Percentiles rank a stretch among this genome's conserved stretches.
These are phyloP conservation scores for Xylaria sp. DNA, from an alignment of 2,329 filamentous ascomycete genomes.

Conservation along the genomic window DNA sequence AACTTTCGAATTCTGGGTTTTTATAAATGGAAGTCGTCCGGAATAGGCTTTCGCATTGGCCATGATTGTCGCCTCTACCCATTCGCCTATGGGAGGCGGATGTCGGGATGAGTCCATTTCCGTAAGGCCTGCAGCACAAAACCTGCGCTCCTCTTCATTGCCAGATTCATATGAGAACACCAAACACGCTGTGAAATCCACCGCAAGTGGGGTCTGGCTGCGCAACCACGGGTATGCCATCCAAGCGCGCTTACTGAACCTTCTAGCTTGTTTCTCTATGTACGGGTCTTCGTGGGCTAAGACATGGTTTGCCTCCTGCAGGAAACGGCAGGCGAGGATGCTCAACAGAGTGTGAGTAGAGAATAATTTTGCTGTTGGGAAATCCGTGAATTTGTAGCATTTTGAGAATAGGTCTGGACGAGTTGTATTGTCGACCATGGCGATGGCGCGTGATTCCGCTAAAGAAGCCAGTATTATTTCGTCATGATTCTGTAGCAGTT, in stretches of 20 bases:
- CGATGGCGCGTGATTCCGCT: slow-evolving; percentile 41
- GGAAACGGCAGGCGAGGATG: slow-evolving; percentile 41
- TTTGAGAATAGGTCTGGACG: slow-evolving; percentile 40
- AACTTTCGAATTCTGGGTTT: slow-evolving; percentile 43
- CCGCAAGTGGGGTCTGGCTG: slow-evolving; percentile 41
- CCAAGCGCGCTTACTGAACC: slow-evolving; percentile 45
- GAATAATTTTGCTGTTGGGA: slow-evolving; percentile 45
- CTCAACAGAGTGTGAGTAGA: slow-evolving; percentile 43
- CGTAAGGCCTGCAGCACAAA: slow-evolving; percentile 40
- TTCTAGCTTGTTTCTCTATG: slow-evolving; percentile 39
- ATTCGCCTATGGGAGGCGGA: slow-evolving; percentile 45
- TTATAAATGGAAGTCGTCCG: slow-evolving; percentile 46
- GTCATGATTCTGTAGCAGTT: slow-evolving; percentile 41
- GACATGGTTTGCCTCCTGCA: slow-evolving; percentile 44
- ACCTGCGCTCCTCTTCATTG: slow-evolving; percentile 42
- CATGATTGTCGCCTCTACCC: slow-evolving; percentile 46
- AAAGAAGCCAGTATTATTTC: slow-evolving; percentile 38
- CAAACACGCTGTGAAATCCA: slow-evolving; percentile 45
- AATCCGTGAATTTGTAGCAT: slow-evolving; percentile 44
- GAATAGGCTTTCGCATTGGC: slow-evolving; percentile 47
- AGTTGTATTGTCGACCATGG: slow-evolving; percentile 39
- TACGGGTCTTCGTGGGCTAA: slow-evolving; percentile 35
- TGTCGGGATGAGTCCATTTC: slow-evolving; percentile 46
- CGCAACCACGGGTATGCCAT: slow-evolving; percentile 45
- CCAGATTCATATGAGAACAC: slow-evolving; percentile 47